A percentile compares a stretch with the other conserved stretches of the same genome.
Conservation (phyloP, 169 alveolate species). For the Plasmodium ovale region DNA sequence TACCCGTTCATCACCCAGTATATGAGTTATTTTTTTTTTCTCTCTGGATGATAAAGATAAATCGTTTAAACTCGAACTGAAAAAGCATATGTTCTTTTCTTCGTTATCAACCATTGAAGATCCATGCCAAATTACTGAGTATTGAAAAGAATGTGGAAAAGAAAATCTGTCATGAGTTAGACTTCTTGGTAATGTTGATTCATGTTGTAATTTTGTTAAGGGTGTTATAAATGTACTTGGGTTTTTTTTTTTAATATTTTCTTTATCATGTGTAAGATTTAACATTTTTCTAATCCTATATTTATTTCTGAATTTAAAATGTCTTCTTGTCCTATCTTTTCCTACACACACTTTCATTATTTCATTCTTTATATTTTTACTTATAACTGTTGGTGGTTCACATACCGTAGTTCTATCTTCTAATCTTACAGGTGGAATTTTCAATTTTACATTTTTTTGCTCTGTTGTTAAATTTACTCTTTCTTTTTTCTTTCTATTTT, state of each 20-base stretch:
- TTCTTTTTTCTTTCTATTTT: slow-evolving; percentile 71
- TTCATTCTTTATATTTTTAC: slow-evolving; percentile 83
- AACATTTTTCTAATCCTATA: slow-evolving; percentile 75
- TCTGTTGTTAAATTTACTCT: slow-evolving; percentile 52
- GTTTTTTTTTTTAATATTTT: slow-evolving; percentile 66
- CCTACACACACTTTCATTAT: slow-evolving; percentile 82
- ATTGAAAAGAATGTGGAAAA: slow-evolving; percentile 86
- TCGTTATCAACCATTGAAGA: slow-evolving; percentile 78
- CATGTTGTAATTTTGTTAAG: slow-evolving; percentile 85
- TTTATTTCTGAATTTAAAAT: slow-evolving; percentile 82
- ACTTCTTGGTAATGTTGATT: slow-evolving; percentile 84
- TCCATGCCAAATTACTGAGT: slow-evolving; percentile 85
- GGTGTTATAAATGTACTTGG: slow-evolving; percentile 87
- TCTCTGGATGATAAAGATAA: slow-evolving; percentile 76
- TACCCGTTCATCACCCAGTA: slow-evolving; percentile 74
- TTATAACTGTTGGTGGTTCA: slow-evolving; percentile 85
- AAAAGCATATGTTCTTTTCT: slow-evolving; percentile 72
- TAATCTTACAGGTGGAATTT: slow-evolving; percentile 78
- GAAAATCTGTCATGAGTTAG: slow-evolving; percentile 80
- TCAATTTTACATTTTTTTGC: slow-evolving; percentile 57
- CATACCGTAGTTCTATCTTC: slow-evolving; percentile 88
- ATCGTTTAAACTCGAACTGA: slow-evolving; percentile 83
- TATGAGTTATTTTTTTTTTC: slow-evolving; percentile 45
- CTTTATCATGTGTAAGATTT: slow-evolving; percentile 44
- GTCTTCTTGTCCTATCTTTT: slow-evolving; percentile 81